phyloP scores from a whole-genome alignment of 31 red algal genomes.

The Bonnemaisonia californica region DNA sequence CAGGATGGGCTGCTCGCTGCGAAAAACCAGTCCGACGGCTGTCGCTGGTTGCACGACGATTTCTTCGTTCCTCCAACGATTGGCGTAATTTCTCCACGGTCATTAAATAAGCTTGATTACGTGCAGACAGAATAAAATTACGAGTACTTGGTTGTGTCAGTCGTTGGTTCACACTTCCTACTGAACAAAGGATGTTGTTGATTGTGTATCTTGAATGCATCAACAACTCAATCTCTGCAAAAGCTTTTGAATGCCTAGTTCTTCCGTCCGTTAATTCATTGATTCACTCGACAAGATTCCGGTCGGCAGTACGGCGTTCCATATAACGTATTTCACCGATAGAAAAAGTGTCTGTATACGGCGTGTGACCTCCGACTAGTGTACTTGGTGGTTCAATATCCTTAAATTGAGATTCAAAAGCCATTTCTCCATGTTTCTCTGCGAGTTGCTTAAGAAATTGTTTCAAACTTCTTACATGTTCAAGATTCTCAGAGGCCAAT shows the following conservation, averaged over 20 bases:
- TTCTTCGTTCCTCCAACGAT: background rate
- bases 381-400: too few species aligned
- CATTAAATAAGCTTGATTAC: background rate
- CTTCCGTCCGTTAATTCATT: too few species aligned
- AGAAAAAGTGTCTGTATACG: too few species aligned
- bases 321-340: background rate
- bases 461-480: background rate
- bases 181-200: too few species aligned
- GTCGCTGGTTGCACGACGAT: background rate
- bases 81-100: background rate
- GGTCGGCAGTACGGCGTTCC: background rate
- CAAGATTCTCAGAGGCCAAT: background rate
- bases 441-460: background rate
- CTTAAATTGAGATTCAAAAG: background rate
- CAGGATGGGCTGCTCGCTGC: too few species aligned
- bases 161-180: background rate
- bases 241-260: too few species aligned
- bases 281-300: too few species aligned
- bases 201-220: too few species aligned
- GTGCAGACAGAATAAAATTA: background rate
- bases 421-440: background rate
- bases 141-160: too few species aligned
- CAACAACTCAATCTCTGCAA: too few species aligned
- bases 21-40: background rate
- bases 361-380: too few species aligned